Conservation (phyloP, 768 basidiomycete genomes). For the Agaricus subrufescens region DNA sequence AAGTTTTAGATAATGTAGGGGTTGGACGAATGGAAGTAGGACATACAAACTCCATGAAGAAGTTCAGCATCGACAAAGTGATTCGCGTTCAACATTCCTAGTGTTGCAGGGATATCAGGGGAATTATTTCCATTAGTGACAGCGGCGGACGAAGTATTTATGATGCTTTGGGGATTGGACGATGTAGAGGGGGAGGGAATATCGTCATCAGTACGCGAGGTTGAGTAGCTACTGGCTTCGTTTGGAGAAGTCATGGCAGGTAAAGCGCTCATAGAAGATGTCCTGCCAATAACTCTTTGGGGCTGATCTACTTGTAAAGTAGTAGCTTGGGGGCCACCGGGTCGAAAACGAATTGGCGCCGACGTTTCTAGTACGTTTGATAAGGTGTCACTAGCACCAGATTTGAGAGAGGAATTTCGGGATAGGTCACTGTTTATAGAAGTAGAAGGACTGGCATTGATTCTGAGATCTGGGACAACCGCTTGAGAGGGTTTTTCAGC, state of each 20-base stretch:
- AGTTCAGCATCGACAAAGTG: constrained; percentile 58
- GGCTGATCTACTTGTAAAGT: neutral
- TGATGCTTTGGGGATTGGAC: neutral
- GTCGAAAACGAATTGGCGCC: neutral
- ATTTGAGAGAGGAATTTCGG: constrained; percentile 1
- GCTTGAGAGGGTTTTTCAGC: neutral
- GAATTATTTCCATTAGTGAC: neutral
- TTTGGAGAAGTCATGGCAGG: neutral
- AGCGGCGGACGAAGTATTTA: neutral
- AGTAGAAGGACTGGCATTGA: neutral
- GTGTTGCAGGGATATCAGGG: neutral
- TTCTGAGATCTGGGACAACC: constrained; percentile 1
- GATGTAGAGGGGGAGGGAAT: neutral
- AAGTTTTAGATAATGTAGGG: neutral
- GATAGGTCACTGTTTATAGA: neutral
- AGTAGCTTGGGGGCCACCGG: neutral
- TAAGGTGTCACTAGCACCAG: neutral
- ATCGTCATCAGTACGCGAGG: neutral
- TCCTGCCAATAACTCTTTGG: constrained; percentile 5
- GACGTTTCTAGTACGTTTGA: neutral
- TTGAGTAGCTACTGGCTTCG: neutral
- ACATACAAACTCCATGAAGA: constrained; percentile 61
- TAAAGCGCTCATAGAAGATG: constrained; percentile 8
- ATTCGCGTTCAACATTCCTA: constrained; percentile 29
- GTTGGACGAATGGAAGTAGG: constrained; percentile 1